Evolutionary conservation across 768 basidiomycete species (phyloP).

Genomic region (Steccherinum ochraceum): DNA sequence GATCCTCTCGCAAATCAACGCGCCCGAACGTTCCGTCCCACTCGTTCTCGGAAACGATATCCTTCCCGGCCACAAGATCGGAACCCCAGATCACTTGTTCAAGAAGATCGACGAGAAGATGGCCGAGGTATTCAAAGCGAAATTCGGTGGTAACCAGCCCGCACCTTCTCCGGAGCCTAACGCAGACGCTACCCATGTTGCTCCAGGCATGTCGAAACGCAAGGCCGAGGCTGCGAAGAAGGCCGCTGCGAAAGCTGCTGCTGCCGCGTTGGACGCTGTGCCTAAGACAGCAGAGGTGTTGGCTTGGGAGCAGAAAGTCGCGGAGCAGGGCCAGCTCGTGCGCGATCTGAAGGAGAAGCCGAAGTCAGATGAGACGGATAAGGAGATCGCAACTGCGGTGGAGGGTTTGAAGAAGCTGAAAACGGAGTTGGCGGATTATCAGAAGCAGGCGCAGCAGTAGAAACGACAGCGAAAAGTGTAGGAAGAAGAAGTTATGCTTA

Average conservation of each 20-base stretch:
- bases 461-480: background rate
- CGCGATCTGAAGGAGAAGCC: slow-evolving; percentile 63
- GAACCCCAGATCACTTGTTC: slow-evolving; percentile 86
- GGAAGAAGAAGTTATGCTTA: background rate
- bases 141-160: slow-evolving; percentile 66
- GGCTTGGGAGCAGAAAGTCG: slow-evolving; percentile 67
- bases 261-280: slow-evolving; percentile 31
- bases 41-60: slow-evolving; percentile 72
- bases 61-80: slow-evolving; percentile 79
- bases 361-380: slow-evolving; percentile 56
- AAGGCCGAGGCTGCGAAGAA: slow-evolving; percentile 44
- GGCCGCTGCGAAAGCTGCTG: slow-evolving; percentile 38
- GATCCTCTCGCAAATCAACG: slow-evolving; percentile 84
- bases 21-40: slow-evolving; percentile 78
- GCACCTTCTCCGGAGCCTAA: slow-evolving; percentile 31
- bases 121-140: slow-evolving; percentile 73
- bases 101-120: slow-evolving; percentile 89
- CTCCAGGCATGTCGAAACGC: slow-evolving; percentile 43
- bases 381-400: slow-evolving; percentile 54
- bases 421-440: slow-evolving; percentile 38
- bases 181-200: slow-evolving; percentile 35
- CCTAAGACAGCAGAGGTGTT: slow-evolving; percentile 71
- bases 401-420: slow-evolving; percentile 63
- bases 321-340: slow-evolving; percentile 70
- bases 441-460: slow-evolving; percentile 9